Evolutionary conservation across 2,329 filamentous ascomycete species (phyloP).

Genomic region (Epicoccum sorghinum): DNA sequence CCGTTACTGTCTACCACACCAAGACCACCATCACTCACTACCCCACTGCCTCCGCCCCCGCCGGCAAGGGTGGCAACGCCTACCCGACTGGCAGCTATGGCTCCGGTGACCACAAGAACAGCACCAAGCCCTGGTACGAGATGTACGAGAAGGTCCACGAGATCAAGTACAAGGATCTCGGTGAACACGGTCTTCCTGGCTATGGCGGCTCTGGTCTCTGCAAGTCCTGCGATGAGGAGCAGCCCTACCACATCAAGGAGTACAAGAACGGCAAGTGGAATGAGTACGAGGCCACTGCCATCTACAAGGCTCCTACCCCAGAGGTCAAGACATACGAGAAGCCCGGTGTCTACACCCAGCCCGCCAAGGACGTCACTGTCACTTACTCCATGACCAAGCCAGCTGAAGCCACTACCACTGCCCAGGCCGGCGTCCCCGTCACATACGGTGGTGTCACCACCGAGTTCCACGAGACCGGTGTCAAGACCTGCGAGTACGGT

Average conservation of each 20-base stretch:
- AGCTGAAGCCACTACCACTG: constrained; percentile 31
- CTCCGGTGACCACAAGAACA: constrained; percentile 20
- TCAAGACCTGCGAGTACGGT: constrained; percentile 32
- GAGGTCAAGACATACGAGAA: constrained; percentile 35
- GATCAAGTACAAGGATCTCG: constrained; percentile 37
- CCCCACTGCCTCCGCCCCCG: constrained; percentile 20
- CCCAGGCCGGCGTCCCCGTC: constrained; percentile 27
- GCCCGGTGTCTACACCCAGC: constrained; percentile 39
- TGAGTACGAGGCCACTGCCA: constrained; percentile 27
- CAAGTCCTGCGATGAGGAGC: constrained; percentile 28
- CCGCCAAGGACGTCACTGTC: constrained; percentile 34
- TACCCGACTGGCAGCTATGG: constrained; percentile 14
- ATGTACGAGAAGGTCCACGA: constrained; percentile 39
- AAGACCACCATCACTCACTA: constrained; percentile 35
- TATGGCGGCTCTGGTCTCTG: constrained; percentile 40
- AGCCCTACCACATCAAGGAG: constrained; percentile 38
- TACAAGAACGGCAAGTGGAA: constrained; percentile 40
- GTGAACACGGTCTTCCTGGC: constrained; percentile 34
- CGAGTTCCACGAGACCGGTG: constrained; percentile 29
- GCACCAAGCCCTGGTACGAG: constrained; percentile 32
- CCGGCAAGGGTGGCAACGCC: constrained; percentile 9
- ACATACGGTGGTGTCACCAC: constrained; percentile 37
- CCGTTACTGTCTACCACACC: constrained; percentile 36
- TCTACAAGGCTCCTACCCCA: constrained; percentile 35
- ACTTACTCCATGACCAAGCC: constrained; percentile 26